phyloP scores from a whole-genome alignment of 371 early-diverging fungal species.

The Blyttiomyces sp. region DNA sequence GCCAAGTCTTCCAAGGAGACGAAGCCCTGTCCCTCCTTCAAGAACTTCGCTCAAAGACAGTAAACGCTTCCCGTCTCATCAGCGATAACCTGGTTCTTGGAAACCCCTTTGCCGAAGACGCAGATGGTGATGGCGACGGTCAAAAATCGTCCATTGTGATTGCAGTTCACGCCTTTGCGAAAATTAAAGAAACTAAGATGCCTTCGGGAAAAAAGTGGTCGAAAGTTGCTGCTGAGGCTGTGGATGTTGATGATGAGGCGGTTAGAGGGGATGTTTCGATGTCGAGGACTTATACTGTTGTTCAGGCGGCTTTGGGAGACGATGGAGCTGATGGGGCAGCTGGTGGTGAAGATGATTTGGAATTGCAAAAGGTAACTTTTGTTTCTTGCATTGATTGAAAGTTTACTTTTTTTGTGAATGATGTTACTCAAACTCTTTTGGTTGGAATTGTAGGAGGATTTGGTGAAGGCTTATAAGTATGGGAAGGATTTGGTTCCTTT shows the following conservation, averaged over 20 bases:
- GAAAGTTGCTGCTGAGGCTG: constrained; percentile 37
- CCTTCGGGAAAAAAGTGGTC: constrained; percentile 63
- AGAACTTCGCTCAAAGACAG: constrained; percentile 50
- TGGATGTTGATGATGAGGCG: constrained; percentile 8
- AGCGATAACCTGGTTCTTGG: constrained; percentile 58
- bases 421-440: neutral
- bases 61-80: constrained; percentile 56
- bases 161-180: constrained; percentile 55
- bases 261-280: constrained; percentile 38
- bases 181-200: constrained; percentile 48
- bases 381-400: too few relatives aligned
- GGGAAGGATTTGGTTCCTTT: constrained; percentile 69
- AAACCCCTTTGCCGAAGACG: constrained; percentile 32
- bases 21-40: constrained; percentile 52
- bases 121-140: constrained; percentile 3
- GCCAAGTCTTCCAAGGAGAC: constrained; percentile 25
- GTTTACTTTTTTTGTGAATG: too few relatives aligned
- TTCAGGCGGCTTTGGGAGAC: constrained; percentile 8
- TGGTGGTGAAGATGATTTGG: constrained; percentile 24
- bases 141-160: constrained; percentile 46
- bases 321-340: constrained; percentile 6
- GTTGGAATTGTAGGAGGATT: constrained; percentile 43
- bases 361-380: too few relatives aligned
- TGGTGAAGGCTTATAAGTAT: constrained; percentile 63
- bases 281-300: constrained; percentile 45